Evolutionary conservation across 2,329 filamentous ascomycete genomes (phyloP).

Genomic region (Celoporthe dispersa): DNA sequence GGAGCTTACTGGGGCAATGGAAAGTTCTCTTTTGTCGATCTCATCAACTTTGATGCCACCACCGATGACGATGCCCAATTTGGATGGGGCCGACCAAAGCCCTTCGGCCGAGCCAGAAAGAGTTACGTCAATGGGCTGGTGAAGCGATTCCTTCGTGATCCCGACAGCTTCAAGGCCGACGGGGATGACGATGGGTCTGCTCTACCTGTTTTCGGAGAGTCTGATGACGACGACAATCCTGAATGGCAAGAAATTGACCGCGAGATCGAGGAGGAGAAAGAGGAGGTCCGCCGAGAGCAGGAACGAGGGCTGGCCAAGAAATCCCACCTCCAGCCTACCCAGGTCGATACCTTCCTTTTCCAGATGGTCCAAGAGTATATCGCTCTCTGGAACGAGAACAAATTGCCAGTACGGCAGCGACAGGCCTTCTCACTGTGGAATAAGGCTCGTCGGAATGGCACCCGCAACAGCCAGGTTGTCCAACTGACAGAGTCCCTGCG

Average conservation of each 20-base stretch:
- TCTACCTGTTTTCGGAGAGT: conserved; percentile 60
- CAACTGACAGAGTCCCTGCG: conserved; percentile 48
- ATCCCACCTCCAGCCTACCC: conserved; percentile 44
- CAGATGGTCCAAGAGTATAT: conserved; percentile 56
- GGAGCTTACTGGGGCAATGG: conserved; percentile 44
- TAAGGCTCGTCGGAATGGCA: conserved; percentile 51
- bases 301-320: conserved; percentile 15
- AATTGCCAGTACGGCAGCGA: conserved; percentile 57
- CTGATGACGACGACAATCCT: conserved; percentile 49
- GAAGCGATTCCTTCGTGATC: conserved; percentile 43
- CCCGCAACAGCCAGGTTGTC: conserved; percentile 48
- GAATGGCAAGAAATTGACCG: conserved; percentile 41
- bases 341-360: conserved; percentile 58
- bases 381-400: conserved; percentile 60
- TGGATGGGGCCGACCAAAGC: conserved; percentile 33
- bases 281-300: conserved; percentile 38
- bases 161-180: not conserved
- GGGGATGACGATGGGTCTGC: conserved; percentile 41
- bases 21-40: conserved; percentile 32
- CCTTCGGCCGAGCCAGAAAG: conserved; percentile 48
- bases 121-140: conserved; percentile 48
- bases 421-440: conserved; percentile 68
- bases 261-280: conserved; percentile 64
- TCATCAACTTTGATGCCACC: conserved; percentile 20
- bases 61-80: conserved; percentile 35